A percentile compares a stretch with the other conserved stretches of the same genome.
phyloP scores from a whole-genome alignment of 176 grass and related monocot genomes.

The Eleusine indica region DNA sequence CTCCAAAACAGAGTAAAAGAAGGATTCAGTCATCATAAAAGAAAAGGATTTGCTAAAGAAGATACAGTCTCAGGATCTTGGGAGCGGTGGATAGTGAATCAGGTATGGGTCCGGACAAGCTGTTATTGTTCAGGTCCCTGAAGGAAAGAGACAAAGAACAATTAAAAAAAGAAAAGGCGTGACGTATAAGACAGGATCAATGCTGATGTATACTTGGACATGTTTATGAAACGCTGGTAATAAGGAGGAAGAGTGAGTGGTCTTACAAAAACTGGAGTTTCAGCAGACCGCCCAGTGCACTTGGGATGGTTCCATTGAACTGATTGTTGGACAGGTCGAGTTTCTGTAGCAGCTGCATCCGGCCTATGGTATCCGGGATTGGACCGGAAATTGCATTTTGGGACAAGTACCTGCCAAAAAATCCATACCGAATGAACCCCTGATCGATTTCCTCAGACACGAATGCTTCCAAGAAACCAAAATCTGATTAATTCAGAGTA shows the following conservation, averaged over 20 bases:
- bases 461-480: not conserved
- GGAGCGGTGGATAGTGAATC: conserved; percentile 55
- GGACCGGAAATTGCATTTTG: conserved; percentile 70
- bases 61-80: conserved; percentile 55
- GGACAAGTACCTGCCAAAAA: conserved; percentile 55
- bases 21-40: not conserved
- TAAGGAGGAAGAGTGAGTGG: not conserved
- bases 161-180: not conserved
- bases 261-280: conserved; percentile 68
- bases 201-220: not conserved
- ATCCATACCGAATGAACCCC: not conserved
- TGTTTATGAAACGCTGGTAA: not conserved
- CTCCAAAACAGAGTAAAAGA: not conserved
- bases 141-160: not conserved
- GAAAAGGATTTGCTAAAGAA: not conserved
- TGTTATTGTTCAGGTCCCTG: conserved; percentile 84
- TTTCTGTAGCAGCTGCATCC: conserved; percentile 49
- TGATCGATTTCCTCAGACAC: not conserved
- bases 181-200: not conserved
- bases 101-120: conserved; percentile 69
- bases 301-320: conserved; percentile 68
- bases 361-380: conserved; percentile 63
- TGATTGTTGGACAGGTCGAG: conserved; percentile 77
- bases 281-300: conserved; percentile 40
- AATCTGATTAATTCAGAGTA: not conserved